Conservation (phyloP, 345 rosid species). For the Populus alba region DNA sequence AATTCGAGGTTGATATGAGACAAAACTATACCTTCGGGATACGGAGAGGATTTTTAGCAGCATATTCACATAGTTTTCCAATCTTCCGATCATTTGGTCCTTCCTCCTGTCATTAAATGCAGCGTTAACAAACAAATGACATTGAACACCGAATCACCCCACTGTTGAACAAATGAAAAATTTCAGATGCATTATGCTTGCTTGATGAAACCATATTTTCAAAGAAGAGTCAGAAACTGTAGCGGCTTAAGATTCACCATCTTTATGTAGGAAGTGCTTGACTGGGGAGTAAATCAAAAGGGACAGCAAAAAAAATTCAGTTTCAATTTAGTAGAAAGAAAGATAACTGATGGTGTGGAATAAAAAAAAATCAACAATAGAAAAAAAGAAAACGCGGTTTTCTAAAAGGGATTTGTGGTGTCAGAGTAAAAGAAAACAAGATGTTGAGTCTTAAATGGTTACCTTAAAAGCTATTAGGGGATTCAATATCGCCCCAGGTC, state of each 20-base stretch:
- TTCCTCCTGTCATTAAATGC: slow-evolving; percentile 63
- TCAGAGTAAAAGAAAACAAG: neutral
- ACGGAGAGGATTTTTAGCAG: slow-evolving; percentile 82
- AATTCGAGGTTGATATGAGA: slow-evolving; percentile 11
- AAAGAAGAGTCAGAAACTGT: neutral
- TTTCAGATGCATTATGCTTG: neutral
- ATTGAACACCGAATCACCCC: neutral
- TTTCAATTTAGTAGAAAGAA: neutral
- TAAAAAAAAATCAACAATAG: neutral
- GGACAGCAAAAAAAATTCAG: neutral
- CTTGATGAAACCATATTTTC: neutral
- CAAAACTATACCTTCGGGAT: slow-evolving; percentile 73
- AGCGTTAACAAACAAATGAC: slow-evolving; percentile 2
- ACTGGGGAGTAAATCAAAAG: neutral
- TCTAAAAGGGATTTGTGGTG: neutral
- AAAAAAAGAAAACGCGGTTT: neutral
- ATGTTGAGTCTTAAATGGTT: neutral
- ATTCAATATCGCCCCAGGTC: neutral
- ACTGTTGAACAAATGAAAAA: neutral
- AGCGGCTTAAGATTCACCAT: neutral
- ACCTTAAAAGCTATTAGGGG: neutral
- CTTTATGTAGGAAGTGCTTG: neutral
- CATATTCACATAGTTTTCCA: slow-evolving; percentile 93
- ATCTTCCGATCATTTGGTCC: slow-evolving; percentile 90
- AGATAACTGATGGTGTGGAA: neutral